Evolutionary conservation across 2,329 filamentous ascomycete species (phyloP).

Genomic region (Fusarium sp.): DNA sequence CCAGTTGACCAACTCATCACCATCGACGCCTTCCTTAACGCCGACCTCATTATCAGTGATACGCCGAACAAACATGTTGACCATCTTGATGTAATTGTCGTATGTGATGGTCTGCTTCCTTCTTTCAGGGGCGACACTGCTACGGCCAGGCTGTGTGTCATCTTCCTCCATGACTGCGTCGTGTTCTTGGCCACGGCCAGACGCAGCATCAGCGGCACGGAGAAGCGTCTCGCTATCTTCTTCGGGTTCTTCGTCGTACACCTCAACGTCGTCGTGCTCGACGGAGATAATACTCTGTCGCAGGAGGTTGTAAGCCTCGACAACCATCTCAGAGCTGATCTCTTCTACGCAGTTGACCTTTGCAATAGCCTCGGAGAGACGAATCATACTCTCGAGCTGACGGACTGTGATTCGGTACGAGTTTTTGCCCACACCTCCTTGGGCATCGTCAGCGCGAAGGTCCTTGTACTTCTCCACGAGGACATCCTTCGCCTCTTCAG

Average conservation of each 20-base stretch:
- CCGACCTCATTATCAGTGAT: conserved; percentile 85
- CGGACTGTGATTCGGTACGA: conserved; percentile 97
- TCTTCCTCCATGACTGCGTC: conserved; percentile 58
- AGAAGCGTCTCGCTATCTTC: conserved; percentile 61
- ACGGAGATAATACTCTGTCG: conserved; percentile 97
- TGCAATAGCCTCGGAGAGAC: conserved; percentile 95
- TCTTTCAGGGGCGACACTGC: conserved; percentile 52
- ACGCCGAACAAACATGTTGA: conserved; percentile 84
- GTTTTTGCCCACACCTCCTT: conserved; percentile 93
- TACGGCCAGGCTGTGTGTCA: conserved; percentile 52
- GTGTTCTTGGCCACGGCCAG: conserved; percentile 59
- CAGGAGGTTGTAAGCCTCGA: conserved; percentile 91
- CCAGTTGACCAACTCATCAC: conserved; percentile 85
- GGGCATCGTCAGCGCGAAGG: conserved; percentile 89
- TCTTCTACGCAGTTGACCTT: conserved; percentile 97
- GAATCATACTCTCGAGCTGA: conserved; percentile 95
- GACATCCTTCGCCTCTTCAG: conserved; percentile 83
- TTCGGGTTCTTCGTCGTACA: conserved; percentile 76
- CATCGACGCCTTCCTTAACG: conserved; percentile 84
- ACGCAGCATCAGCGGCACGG: conserved; percentile 56
- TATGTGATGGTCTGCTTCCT: conserved; percentile 91
- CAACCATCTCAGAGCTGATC: conserved; percentile 84
- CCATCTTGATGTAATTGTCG: conserved; percentile 92
- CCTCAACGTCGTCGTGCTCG: conserved; percentile 96
- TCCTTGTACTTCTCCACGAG: conserved; percentile 97